Evolutionary conservation across 495 filamentous ascomycete genomes (phyloP).

Genomic region (Lophiotrema nucula): DNA sequence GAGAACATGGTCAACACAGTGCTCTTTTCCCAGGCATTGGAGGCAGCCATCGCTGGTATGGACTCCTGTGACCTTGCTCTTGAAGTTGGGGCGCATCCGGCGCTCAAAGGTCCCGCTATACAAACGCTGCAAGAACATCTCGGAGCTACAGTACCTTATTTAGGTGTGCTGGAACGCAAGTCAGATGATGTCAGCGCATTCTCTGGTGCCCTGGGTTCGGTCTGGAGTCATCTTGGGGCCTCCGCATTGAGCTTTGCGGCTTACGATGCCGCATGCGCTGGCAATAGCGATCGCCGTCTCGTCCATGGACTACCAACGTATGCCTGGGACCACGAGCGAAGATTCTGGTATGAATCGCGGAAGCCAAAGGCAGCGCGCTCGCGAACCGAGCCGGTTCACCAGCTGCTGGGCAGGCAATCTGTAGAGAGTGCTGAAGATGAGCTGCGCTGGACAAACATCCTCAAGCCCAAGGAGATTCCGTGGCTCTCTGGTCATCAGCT

Average conservation of each 20-base stretch:
- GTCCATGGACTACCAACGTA: conserved; percentile 1
- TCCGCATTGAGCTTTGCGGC: background rate
- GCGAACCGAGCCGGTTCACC: background rate
- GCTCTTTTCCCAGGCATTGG: background rate
- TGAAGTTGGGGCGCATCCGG: conserved; percentile 17
- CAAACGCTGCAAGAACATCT: background rate
- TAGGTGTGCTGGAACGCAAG: background rate
- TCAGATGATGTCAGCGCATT: background rate
- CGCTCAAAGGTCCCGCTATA: background rate
- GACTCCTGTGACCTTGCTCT: background rate
- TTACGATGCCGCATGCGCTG: background rate
- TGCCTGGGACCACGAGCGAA: background rate
- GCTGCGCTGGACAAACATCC: background rate
- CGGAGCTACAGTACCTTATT: background rate
- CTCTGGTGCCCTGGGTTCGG: background rate
- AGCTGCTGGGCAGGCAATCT: background rate
- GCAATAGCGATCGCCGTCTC: background rate
- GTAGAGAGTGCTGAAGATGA: background rate
- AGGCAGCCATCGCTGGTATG: background rate
- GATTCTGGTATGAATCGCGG: conserved; percentile 6
- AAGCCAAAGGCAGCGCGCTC: background rate
- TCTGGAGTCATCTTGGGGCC: background rate
- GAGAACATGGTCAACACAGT: conserved; percentile 4
- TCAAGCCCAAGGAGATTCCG: background rate
- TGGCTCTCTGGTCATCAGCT: conserved; percentile 6